Base-by-base conservation (phyloP, 1,284 basidiomycete genomes). In the Thelephora terrestris region DNA sequence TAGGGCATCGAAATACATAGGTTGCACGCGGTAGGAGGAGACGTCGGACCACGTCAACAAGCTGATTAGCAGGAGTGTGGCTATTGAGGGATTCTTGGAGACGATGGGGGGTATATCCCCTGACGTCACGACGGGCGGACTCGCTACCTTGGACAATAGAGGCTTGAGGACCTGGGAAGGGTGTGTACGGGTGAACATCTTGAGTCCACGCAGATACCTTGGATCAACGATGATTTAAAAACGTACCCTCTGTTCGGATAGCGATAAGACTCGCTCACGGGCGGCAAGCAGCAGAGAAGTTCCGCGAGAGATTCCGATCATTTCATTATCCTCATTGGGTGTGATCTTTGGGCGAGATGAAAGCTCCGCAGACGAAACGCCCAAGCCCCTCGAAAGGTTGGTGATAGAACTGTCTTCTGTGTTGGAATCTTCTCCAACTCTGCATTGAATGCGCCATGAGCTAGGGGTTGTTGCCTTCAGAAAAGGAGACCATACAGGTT, bases 231-330 rank as follows among this genome's bases (percentile, higher is more conserved):
- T 42, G 16, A 20, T 42, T 16, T 42, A 10, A 47, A 34, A 21
- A 64, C 72, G 50, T 59, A 84, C 80, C 52, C 83, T 75, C 68
- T 83, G 81, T 67, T 87, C 84, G 34, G 80, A 71, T 42, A 87
- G 72, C 25, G 75, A 78, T 40, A 87, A 72, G 24, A 81, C 81
- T 47, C 85, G 78, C 51, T 78, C 74, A 50, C 82, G 76, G 39
- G 81, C 81, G 40, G 74, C 71, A 16, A 86, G 68, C 34, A 87
- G 67, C 21, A 86, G 71, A 47, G 73, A 73, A 72, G 84, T 77
- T 18, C 74, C 82, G 47, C 75, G 74, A 12, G 69, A 67, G 32
- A 73, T 56, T 44, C 53, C 59, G 46, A 69, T 68, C 37, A 56
- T 69, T 47, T 61, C 60, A 47, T 61, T 60, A 46, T 74, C 73